These are phyloP conservation scores for Starmerella lactis-condensi DNA, from an alignment of 805 yeast genomes.

Conservation along the genomic window DNA sequence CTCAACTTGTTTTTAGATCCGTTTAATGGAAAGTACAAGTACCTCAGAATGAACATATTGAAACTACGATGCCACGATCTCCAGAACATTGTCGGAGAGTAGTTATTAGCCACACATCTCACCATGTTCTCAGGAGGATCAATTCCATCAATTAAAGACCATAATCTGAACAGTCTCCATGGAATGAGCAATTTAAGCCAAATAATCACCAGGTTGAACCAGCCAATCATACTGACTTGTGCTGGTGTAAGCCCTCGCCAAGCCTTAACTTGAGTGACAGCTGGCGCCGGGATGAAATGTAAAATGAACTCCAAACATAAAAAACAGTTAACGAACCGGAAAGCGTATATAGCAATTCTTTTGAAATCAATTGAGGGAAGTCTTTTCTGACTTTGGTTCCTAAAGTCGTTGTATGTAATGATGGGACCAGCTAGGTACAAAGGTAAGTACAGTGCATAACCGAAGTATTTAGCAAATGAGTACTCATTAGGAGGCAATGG, in stretches of 20 bases:
- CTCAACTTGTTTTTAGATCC: conserved; percentile 54
- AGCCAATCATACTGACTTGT: conserved; percentile 85
- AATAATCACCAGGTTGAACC: conserved; percentile 72
- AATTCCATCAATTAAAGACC: conserved; percentile 82
- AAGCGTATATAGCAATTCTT: conserved; percentile 41
- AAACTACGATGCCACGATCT: conserved; percentile 95
- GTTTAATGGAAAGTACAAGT: conserved; percentile 81
- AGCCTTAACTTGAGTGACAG: conserved; percentile 73
- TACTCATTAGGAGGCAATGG: conserved; percentile 47
- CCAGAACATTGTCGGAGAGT: conserved; percentile 91
- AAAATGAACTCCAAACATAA: conserved; percentile 75
- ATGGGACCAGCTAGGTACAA: conserved; percentile 90
- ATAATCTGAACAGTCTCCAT: conserved; percentile 85
- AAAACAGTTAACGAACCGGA: conserved; percentile 53
- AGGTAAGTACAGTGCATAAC: conserved; percentile 73
- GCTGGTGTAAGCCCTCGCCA: conserved; percentile 83
- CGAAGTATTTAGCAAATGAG: conserved; percentile 42
- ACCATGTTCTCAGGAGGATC: conserved; percentile 98
- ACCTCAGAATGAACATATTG: conserved; percentile 76
- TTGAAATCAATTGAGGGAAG: conserved; percentile 40
- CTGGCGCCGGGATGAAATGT: conserved; percentile 83
- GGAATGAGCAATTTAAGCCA: conserved; percentile 89
- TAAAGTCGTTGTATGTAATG: conserved; percentile 75
- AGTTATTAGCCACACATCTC: conserved; percentile 86
- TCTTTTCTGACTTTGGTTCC: conserved; percentile 41